Base-by-base conservation (phyloP, 2,329 filamentous ascomycete species). In the Sordariomycetes sp. region DNA sequence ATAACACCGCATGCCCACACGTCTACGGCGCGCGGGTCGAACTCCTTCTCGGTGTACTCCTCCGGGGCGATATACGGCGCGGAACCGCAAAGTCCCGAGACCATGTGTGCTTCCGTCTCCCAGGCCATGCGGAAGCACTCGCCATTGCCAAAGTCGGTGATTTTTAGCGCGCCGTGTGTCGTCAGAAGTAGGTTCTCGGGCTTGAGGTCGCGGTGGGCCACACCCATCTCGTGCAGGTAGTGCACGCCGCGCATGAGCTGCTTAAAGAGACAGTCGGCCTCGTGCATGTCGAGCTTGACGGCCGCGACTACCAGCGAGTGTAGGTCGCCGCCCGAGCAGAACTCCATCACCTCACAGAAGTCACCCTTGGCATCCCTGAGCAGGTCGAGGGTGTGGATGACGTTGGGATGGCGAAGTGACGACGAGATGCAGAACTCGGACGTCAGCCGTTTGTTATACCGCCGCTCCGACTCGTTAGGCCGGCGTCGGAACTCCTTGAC, bases 91-190 rank as follows among this genome's bases (percentile, higher is more conserved):
- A 99, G 84, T 51, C 94, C 94, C 48, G 91, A 93, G 3, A 96
- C 96, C 92, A 97, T 97, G 72, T 97, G 94, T 22, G 94, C 88
- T 71, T 97, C 92, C 58, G 91, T 94, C 72, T 99, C 94, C 94
- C 94, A 99, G 2, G 94, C 94, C 93, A 97, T 97, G 59, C 94
- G 88, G 81, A 99, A 99, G 73, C 94, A 99, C 73, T 99, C 94
- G 67, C 94, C 94, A 66, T 99, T 99, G 62, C 94, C 94, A 66
- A 99, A 99, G 71, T 99, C 94, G 32, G 94, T 97, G 63, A 99
- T 99, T 69, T 99, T 99, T 65, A 99, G 83, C 16, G 86, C 89
- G 59, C 94, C 94, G 63, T 92, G 90, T 0, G 89, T 94, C 3
- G 94, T 99, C 59, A 99, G 79, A 1, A 99, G 84, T 14, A 99